These are phyloP conservation scores for Creolimax fragrantissima DNA, from an alignment of 78 protist species.

Conservation along the genomic window DNA sequence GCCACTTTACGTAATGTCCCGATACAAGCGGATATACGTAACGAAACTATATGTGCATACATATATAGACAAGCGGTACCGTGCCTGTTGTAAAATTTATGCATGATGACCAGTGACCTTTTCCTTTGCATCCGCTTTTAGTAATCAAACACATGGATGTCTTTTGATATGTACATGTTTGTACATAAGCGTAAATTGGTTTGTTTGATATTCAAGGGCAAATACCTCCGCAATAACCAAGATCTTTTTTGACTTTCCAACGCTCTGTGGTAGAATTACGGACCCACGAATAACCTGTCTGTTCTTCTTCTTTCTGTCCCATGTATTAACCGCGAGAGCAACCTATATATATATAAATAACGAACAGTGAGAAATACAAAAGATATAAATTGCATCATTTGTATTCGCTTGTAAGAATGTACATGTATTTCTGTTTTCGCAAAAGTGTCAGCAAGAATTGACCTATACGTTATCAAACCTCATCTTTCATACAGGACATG, in stretches of 20 bases:
- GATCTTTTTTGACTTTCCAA: background rate
- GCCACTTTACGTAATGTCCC: no score
- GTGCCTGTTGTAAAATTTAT: no score
- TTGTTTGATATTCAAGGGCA: background rate
- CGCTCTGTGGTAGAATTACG: background rate
- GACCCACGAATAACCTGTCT: background rate
- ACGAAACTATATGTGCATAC: no score
- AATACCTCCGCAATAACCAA: background rate
- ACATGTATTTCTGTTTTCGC: background rate
- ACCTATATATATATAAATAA: background rate
- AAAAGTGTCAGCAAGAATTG: background rate
- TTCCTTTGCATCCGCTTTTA: no score
- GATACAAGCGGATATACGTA: no score
- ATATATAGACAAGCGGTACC: no score
- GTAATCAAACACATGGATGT: no score
- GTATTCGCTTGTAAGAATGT: background rate
- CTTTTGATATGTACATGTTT: no score
- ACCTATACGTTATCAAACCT: background rate
- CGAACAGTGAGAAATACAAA: no score
- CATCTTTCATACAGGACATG: background rate
- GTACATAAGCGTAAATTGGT: background rate
- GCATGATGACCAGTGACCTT: no score
- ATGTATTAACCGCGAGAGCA: background rate
- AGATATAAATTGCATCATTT: no score
- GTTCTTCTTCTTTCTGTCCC: constrained; percentile 15